phyloP scores from a whole-genome alignment of 2,329 filamentous ascomycete genomes.

The Eutypa lata region DNA sequence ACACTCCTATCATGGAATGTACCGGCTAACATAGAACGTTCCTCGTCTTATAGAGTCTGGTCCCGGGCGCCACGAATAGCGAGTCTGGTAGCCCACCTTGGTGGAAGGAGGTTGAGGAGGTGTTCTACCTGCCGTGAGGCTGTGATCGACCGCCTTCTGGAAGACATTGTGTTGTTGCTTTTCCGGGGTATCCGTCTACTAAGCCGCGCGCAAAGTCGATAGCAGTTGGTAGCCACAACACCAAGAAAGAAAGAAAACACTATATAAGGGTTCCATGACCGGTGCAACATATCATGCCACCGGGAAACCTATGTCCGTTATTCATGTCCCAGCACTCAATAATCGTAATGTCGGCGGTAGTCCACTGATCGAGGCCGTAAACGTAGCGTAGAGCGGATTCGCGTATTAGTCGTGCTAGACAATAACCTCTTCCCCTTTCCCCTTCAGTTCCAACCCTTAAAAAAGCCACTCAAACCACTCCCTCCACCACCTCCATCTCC shows the following conservation, averaged over 20 bases:
- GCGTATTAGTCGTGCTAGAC: too few species aligned
- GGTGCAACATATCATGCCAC: too few species aligned
- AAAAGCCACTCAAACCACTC: conserved; percentile 26
- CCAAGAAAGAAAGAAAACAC: not conserved
- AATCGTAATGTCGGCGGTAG: too few species aligned
- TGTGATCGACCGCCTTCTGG: not conserved
- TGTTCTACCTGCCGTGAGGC: conserved; percentile 58
- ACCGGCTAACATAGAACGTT: not conserved
- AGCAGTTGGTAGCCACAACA: not conserved
- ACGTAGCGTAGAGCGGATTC: too few species aligned
- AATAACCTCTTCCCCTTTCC: too few species aligned
- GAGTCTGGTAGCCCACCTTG: conserved; percentile 59
- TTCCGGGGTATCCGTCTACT: too few species aligned
- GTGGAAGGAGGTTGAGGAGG: conserved; percentile 69
- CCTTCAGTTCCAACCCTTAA: conserved; percentile 24
- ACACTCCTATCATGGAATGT: not conserved
- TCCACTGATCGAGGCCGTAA: too few species aligned
- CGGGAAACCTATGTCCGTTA: too few species aligned
- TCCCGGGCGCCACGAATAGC: conserved; percentile 57
- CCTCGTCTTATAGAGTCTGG: conserved; percentile 35
- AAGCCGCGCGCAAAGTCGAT: not conserved
- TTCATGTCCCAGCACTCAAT: too few species aligned
- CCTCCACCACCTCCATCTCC: conserved; percentile 35
- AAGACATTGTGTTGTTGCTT: too few species aligned
- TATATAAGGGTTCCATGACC: too few species aligned